These are phyloP conservation scores for Hygrophoropsis aurantiaca DNA, from an alignment of 768 basidiomycete genomes.

Conservation along the genomic window DNA sequence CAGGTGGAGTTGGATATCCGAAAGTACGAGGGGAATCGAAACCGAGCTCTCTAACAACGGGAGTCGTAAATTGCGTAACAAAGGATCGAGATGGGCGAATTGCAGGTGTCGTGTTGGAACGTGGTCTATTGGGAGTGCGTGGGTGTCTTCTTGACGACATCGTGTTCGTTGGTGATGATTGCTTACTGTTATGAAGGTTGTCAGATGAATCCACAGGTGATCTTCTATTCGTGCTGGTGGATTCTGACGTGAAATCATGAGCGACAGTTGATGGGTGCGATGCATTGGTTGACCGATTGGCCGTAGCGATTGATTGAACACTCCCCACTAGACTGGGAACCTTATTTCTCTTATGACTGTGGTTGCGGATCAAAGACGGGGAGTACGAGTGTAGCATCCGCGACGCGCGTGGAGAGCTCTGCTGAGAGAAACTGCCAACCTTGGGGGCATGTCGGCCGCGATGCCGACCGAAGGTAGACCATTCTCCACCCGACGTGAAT, in stretches of 20 bases:
- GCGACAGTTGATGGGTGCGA: slow-evolving; percentile 13
- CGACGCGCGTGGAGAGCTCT: slow-evolving; percentile 9
- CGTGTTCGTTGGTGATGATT: slow-evolving; percentile 30
- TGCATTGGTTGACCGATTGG: slow-evolving; percentile 15
- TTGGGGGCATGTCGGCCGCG: slow-evolving; percentile 14
- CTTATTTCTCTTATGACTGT: neutral
- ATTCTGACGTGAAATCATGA: slow-evolving; percentile 9
- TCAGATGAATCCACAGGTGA: slow-evolving; percentile 21
- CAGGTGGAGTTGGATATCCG: slow-evolving; percentile 36
- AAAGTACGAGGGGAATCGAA: slow-evolving; percentile 42
- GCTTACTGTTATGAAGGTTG: slow-evolving; percentile 18
- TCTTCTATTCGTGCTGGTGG: slow-evolving; percentile 3
- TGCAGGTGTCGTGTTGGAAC: slow-evolving; percentile 17
- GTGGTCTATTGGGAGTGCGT: slow-evolving; percentile 23
- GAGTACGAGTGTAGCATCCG: slow-evolving; percentile 15
- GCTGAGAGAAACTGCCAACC: slow-evolving; percentile 13
- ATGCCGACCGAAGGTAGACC: slow-evolving; percentile 37
- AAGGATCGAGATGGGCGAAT: slow-evolving; percentile 11
- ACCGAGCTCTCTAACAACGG: slow-evolving; percentile 18
- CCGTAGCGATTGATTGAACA: slow-evolving; percentile 15
- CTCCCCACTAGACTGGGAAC: slow-evolving; percentile 15
- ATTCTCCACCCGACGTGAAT: slow-evolving; percentile 21
- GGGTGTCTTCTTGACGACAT: slow-evolving; percentile 23
- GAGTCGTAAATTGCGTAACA: slow-evolving; percentile 24
- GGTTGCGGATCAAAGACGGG: slow-evolving; percentile 17